phyloP scores from a whole-genome alignment of 2,329 filamentous ascomycete species.

The Grosmannia clavigera region DNA sequence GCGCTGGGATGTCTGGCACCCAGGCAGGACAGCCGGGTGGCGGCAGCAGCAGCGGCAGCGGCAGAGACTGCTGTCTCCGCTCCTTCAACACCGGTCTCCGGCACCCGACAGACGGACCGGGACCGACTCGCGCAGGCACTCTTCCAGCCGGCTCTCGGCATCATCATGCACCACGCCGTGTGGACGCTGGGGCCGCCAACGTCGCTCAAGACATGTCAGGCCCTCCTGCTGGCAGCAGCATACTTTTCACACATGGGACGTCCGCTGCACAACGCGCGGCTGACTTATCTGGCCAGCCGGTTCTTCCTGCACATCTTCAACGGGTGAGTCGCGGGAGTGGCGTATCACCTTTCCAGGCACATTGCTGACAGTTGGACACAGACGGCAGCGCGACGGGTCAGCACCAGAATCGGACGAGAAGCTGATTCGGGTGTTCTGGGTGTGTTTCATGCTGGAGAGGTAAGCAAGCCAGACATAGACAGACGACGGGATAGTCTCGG shows the following conservation, averaged over 20 bases:
- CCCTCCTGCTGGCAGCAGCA: constrained; percentile 23
- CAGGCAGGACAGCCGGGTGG: neutral
- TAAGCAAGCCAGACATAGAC: constrained; percentile 14
- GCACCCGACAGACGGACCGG: constrained; percentile 11
- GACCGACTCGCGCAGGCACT: constrained; percentile 20
- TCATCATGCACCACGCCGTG: constrained; percentile 20
- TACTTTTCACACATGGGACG: constrained; percentile 24
- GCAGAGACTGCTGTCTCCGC: neutral
- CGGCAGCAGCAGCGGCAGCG: neutral
- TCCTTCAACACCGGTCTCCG: neutral
- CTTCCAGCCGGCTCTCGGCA: constrained; percentile 23
- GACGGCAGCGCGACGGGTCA: neutral
- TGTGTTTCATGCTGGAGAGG: constrained; percentile 61
- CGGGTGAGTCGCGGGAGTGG: constrained; percentile 13
- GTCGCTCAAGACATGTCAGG: constrained; percentile 19
- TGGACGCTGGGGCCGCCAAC: constrained; percentile 18
- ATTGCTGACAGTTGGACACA: neutral
- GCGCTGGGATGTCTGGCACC: constrained; percentile 19
- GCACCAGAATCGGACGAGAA: constrained; percentile 24
- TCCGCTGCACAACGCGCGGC: constrained; percentile 24
- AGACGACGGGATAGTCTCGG: neutral
- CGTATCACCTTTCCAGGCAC: neutral
- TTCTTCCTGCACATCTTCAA: constrained; percentile 20
- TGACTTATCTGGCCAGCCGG: constrained; percentile 21
- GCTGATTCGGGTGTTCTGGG: constrained; percentile 54